Evolutionary conservation across 768 basidiomycete species (phyloP).

Genomic region (Phanerochaete carnosa): DNA sequence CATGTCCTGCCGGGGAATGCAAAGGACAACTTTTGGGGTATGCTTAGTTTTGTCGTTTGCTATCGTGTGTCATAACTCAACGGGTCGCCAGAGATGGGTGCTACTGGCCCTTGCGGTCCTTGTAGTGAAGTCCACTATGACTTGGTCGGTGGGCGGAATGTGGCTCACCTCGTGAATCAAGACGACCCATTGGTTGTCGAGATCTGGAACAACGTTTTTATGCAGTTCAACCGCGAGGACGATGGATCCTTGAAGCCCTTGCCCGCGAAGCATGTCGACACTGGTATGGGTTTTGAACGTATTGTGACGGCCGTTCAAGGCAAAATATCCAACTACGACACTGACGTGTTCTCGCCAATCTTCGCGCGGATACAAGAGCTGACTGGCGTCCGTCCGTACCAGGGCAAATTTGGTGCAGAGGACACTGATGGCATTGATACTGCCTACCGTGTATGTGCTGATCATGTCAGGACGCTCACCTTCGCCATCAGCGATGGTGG

Average conservation of each 20-base stretch:
- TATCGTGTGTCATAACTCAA: not conserved
- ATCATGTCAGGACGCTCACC: slow-evolving; percentile 93
- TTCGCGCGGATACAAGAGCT: slow-evolving; percentile 85
- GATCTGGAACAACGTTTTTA: slow-evolving; percentile 99
- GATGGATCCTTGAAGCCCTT: slow-evolving; percentile 77
- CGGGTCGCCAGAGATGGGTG: slow-evolving; percentile 81
- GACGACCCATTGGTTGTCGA: slow-evolving; percentile 97
- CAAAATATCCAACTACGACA: slow-evolving; percentile 94
- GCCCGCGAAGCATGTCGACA: slow-evolving; percentile 95
- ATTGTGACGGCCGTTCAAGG: slow-evolving; percentile 92
- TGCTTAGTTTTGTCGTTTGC: slow-evolving; percentile 23
- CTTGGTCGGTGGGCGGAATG: slow-evolving; percentile 96
- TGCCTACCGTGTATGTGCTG: slow-evolving; percentile 95
- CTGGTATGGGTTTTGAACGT: slow-evolving; percentile 99
- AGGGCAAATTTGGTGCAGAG: slow-evolving; percentile 92
- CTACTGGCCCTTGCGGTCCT: slow-evolving; percentile 96
- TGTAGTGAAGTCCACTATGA: slow-evolving; percentile 98
- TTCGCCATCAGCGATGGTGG: slow-evolving; percentile 97
- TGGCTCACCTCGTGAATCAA: slow-evolving; percentile 87
- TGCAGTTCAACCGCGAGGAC: slow-evolving; percentile 95
- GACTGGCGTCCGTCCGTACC: slow-evolving; percentile 83
- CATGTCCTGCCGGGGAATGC: slow-evolving; percentile 92
- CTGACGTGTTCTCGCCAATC: slow-evolving; percentile 90
- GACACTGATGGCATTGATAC: slow-evolving; percentile 95
- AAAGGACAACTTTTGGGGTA: slow-evolving; percentile 99